Evolutionary conservation across 139 green algal genomes (phyloP), one percentile per base, ranked within the genome.

Genomic region (Asterochloris erici): DNA sequence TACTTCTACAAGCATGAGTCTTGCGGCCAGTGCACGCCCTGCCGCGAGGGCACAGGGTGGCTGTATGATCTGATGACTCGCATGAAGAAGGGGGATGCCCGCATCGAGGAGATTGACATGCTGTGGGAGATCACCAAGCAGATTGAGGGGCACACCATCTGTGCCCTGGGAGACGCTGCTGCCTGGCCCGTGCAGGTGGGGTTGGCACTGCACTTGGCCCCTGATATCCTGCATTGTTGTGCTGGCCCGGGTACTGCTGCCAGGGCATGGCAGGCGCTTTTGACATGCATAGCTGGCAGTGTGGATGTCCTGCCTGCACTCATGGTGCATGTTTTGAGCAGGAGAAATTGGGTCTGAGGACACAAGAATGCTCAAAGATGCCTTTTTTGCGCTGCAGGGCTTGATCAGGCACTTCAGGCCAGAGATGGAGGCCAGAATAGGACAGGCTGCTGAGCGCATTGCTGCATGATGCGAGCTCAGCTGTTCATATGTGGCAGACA

Each of bases 1-100:
- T 99, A 99, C 91, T 99, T 99, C 88, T 99, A 99, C 95, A 99
- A 99, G 93, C 96, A 99, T 90, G 96, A 99, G 94, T 95, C 88
- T 64, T 99, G 96, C 84, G 96, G 96, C 21, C 95, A 99, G 91
- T 99, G 97, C 94, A 99, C 97, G 47, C 97, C 97, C 14, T 99
- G 91, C 89, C 88, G 97, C 27, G 97, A 99, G 92, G 97, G 97
- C 80, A 98, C 94, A 6, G 77, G 86, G 38, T 91, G 87, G 97
- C 86, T 99, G 83, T 96, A 95, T 79, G 92, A 96, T 89, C 93
- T 98, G 83, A 95, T 98, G 93, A 93, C 89, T 9, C 90, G 93
- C 83, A 96, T 97, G 91, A 90, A 90, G 82, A 88, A 88, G 83
- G 94, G 94, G 16, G 92, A 98, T 82, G 94, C 94, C 10, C 81